Percentiles rank a stretch among this genome's conserved stretches.
These are phyloP conservation scores for Fusarium sulawesiense DNA, from an alignment of 2,329 filamentous ascomycete genomes.

Conservation along the genomic window DNA sequence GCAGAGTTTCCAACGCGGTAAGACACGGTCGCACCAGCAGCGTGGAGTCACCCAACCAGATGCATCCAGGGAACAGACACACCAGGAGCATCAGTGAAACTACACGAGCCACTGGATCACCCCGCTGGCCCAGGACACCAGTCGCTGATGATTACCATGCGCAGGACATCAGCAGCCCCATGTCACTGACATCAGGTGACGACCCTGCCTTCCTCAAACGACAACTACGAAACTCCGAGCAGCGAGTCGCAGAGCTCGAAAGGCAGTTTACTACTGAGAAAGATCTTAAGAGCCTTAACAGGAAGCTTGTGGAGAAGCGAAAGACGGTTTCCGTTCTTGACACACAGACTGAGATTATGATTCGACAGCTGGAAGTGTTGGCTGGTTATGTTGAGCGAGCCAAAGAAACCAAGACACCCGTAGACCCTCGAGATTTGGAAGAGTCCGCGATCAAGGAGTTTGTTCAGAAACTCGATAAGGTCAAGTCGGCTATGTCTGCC, in stretches of 20 bases:
- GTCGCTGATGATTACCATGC: conserved; percentile 65
- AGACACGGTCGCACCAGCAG: conserved; percentile 92
- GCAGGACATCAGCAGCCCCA: conserved; percentile 78
- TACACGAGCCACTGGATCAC: conserved; percentile 71
- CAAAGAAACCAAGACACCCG: conserved; percentile 81
- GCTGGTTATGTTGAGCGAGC: conserved; percentile 88
- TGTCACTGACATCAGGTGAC: conserved; percentile 71
- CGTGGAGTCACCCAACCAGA: conserved; percentile 65
- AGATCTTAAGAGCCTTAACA: conserved; percentile 80
- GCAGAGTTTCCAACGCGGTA: conserved; percentile 91
- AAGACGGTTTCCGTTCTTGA: conserved; percentile 96
- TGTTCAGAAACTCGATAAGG: conserved; percentile 76
- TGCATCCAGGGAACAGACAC: conserved; percentile 61
- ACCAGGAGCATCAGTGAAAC: conserved; percentile 74
- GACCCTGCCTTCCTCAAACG: conserved; percentile 76
- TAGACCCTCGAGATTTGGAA: conserved; percentile 85
- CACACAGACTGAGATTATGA: conserved; percentile 94
- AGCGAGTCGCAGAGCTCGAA: conserved; percentile 87
- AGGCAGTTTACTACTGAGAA: conserved; percentile 76
- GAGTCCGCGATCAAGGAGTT: conserved; percentile 92
- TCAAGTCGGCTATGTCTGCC: conserved; percentile 69
- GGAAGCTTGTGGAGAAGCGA: conserved; percentile 89
- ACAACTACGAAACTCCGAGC: conserved; percentile 83
- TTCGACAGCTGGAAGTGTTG: conserved; percentile 89
- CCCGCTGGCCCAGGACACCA: conserved; percentile 77